Conservation (phyloP, 148 eudicot species). For the Vaccinium myrtillus region DNA sequence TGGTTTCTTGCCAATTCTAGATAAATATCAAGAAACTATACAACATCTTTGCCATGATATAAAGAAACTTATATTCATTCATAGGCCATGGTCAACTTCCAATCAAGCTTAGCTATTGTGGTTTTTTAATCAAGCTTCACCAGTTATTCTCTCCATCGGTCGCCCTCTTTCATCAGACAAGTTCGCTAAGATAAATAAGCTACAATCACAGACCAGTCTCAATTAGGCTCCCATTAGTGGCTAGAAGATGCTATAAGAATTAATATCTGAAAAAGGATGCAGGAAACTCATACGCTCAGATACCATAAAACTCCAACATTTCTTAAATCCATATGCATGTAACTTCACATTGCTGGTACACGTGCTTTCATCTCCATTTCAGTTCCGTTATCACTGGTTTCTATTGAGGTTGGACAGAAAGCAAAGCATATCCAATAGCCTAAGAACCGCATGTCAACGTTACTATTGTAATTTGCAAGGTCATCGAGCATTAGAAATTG, state of each 20-base stretch:
- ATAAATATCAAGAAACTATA: background rate
- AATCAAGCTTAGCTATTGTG: background rate
- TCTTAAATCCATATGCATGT: background rate
- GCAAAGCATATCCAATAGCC: background rate
- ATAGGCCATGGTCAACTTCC: background rate
- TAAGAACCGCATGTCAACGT: background rate
- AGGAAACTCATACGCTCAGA: background rate
- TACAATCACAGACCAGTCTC: background rate
- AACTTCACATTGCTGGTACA: conserved; percentile 2
- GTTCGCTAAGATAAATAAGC: background rate
- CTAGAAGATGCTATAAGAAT: background rate
- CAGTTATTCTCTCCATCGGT: background rate
- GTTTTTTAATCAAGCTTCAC: background rate
- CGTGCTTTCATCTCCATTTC: background rate
- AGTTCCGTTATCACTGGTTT: background rate
- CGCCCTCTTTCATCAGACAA: background rate
- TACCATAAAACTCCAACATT: background rate
- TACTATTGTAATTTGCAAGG: background rate
- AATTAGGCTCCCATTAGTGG: background rate
- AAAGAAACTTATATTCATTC: background rate
- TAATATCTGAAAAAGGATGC: background rate
- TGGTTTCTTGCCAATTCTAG: background rate
- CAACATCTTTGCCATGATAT: background rate
- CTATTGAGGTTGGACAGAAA: background rate
- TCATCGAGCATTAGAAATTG: background rate